Base-by-base conservation (phyloP, 176 grass and related monocot genomes). In the Avena insularis region DNA sequence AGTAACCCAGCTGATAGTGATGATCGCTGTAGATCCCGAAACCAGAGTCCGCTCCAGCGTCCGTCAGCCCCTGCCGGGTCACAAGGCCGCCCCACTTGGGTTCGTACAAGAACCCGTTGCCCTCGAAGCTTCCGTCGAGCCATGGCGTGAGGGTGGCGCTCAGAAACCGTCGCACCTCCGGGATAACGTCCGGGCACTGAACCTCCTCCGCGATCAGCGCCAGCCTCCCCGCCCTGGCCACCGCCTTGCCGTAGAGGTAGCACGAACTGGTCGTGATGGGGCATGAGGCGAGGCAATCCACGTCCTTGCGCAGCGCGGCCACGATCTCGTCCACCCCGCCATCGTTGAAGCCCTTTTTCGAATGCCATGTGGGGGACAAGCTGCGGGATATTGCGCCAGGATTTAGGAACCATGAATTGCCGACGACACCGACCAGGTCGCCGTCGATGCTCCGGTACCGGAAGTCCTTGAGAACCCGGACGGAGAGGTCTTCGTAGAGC, bases 1-100 rank as follows among this genome's bases (percentile, higher is more conserved):
- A 98, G 89, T 98, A 98, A 8, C 96, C 96, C 79, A 98, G 57
- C 51, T 98, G 96, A 84, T 98, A 98, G 84, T 98, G 95, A 78
- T 98, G 93, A 48, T 98, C 93, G 29, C 92, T 98, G 83, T 75
- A 95, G 25, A 98, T 89, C 43, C 96, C 93, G 45, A 95, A 98
- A 1, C 93, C 96, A 23, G 93, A 95, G 72, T 93, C 93, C 0
- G 86, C 96, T 63, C 90, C 91, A 3, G 93, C 27, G 75, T 95
- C 91, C 27, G 58, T 66, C 2, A 70, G 46, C 66, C 93, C 91
- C 88, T 86, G 75, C 81, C 58, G 84, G 16, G 91, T 98, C 46
- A 95, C 86, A 2, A 95, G 83, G n/a, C 95, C 93, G 13, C 96
- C 84, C 96, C 93, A 95, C 19, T 86, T 91, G 59, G 86, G 46